Evolutionary conservation across 257 asterid species (phyloP).

Genomic region (Solanum ossicruentum): DNA sequence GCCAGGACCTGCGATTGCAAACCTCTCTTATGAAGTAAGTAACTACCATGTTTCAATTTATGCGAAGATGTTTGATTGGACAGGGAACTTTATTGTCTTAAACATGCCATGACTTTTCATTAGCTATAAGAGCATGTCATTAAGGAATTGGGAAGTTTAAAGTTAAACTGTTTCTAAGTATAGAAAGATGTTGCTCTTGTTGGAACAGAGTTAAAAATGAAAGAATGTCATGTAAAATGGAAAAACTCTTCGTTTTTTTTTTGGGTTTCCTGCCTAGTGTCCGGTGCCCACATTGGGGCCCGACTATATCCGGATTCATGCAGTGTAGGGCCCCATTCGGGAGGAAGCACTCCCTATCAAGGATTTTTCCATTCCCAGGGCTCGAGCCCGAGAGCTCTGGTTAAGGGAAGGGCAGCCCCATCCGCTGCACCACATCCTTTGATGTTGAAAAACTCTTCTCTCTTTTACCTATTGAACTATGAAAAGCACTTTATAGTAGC

Average conservation of each 20-base stretch:
- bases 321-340: too few relatives aligned
- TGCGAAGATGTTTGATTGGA: not conserved
- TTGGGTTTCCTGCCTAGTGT: too few relatives aligned
- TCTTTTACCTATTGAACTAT: not conserved
- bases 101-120: not conserved
- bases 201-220: not conserved
- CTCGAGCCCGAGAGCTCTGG: too few relatives aligned
- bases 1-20: slow-evolving; percentile 67
- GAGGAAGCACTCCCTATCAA: too few relatives aligned
- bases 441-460: not conserved
- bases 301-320: too few relatives aligned
- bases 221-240: not conserved
- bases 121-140: not conserved
- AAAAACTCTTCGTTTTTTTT: not conserved
- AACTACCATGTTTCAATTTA: not conserved
- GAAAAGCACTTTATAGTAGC: not conserved
- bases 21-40: slow-evolving; percentile 53
- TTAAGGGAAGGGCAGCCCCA: too few relatives aligned
- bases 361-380: too few relatives aligned
- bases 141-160: not conserved
- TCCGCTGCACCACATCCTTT: too few relatives aligned
- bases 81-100: not conserved
- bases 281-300: too few relatives aligned
- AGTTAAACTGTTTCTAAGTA: not conserved
- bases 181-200: not conserved